Base-by-base conservation (phyloP, 495 filamentous ascomycete species). In the Talaromyces thailandensis region DNA sequence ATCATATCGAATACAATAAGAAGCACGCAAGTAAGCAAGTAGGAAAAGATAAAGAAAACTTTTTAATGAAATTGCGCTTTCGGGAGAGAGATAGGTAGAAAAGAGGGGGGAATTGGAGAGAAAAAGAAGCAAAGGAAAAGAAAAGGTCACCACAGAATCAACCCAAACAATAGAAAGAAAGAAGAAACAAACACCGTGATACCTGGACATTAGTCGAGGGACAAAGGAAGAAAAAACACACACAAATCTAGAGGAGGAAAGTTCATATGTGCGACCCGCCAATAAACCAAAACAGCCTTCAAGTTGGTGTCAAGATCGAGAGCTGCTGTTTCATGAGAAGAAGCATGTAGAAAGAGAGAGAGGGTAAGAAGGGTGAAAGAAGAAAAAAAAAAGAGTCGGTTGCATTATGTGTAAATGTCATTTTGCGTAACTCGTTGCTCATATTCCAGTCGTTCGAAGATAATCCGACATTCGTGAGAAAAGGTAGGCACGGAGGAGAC, bases 381-480 rank as follows among this genome's bases (percentile, higher is more conserved):
- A n/a, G n/a, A n/a, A n/a, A 29, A 29, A 40, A 40, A 40, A 40
- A 40, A 16, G 35, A 40, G 35, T 40, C 35, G 40, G 45, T 61
- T 52, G 59, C 59, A 61, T 61, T 48, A 61, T 61, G 59, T 48
- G 59, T 48, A 52, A 61, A 61, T 50, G 59, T 61, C 59, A 61
- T 61, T 61, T 51, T 61, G 59, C 59, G 59, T 61, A 61, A 61
- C 59, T 61, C 59, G 59, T 61, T 48, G 59, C 59, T 61, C 59
- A 51, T 61, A 35, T 61, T 61, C 25, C 43, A 52, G 59, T 61
- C 59, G 43, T 61, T 61, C 43, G 40, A 52, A 31, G 24, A 48
- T 16, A 24, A 43, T 6, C 40, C 32, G 57, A 60, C 32, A 60
- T 28, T 25, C 24, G 23, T 60, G 24, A 28, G 21, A 28, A 55